Evolutionary conservation across 2,329 filamentous ascomycete species (phyloP).

Genomic region (Cryphonectria radicalis): DNA sequence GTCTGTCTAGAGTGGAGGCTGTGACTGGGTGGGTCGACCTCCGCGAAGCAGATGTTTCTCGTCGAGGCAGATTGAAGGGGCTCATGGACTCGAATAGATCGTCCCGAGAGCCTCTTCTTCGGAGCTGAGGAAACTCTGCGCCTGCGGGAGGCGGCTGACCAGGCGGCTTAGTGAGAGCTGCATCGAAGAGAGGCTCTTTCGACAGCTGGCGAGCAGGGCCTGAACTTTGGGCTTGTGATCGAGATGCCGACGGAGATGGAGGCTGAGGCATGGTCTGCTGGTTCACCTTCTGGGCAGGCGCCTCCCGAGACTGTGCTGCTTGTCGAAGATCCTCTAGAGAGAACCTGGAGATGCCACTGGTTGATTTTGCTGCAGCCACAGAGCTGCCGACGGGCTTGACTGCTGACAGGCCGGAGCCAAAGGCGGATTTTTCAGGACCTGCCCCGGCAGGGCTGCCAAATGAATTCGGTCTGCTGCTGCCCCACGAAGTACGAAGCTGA

Average conservation of each 20-base stretch:
- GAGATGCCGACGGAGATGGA: background rate
- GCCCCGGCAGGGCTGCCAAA: slow-evolving; percentile 1
- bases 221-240: background rate
- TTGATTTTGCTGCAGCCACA: slow-evolving; percentile 3
- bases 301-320: background rate
- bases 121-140: slow-evolving; percentile 20
- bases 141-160: background rate
- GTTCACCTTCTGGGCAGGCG: background rate
- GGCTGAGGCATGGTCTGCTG: background rate
- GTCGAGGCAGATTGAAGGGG: slow-evolving; percentile 25
- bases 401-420: background rate
- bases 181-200: background rate
- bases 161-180: background rate
- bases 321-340: slow-evolving; percentile 7
- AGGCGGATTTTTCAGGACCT: background rate
- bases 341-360: background rate
- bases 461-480: background rate
- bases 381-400: background rate
- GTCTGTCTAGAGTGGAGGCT: background rate
- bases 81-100: slow-evolving; percentile 27
- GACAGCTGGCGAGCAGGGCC: background rate
- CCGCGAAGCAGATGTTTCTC: background rate
- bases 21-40: background rate
- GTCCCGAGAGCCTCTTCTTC: slow-evolving; percentile 10
- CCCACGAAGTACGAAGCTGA: background rate